Percentiles rank a stretch among this genome's conserved stretches.
Conservation (phyloP, 768 basidiomycete species). For the Roridomyces roridus region DNA sequence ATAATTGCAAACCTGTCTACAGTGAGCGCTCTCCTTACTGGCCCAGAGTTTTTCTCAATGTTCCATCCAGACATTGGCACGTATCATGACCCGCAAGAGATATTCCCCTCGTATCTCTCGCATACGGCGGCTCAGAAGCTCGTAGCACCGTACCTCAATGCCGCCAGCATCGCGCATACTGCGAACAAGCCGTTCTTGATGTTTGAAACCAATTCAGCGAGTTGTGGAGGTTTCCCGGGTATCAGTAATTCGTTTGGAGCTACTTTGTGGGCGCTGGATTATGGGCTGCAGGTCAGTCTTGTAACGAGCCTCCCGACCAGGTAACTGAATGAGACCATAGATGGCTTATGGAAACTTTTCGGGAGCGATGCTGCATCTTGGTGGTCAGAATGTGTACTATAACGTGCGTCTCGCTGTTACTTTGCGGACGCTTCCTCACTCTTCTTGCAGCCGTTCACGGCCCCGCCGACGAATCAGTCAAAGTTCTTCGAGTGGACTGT, state of each 20-base stretch:
- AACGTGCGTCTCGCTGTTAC: conserved; percentile 51
- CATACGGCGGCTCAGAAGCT: conserved; percentile 61
- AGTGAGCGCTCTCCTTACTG: neutral
- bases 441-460: conserved; percentile 47
- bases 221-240: conserved; percentile 69
- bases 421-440: neutral
- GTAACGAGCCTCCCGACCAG: conserved; percentile 22
- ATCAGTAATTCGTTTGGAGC: conserved; percentile 68
- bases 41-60: neutral
- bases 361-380: conserved; percentile 61
- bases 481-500: conserved; percentile 72
- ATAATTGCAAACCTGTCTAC: conserved; percentile 66
- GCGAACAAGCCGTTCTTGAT: conserved; percentile 60
- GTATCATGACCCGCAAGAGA: conserved; percentile 46
- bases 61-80: conserved; percentile 39
- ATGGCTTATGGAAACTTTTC: conserved; percentile 66
- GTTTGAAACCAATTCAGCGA: conserved; percentile 56
- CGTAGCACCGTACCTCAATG: conserved; percentile 57
- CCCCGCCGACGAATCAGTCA: conserved; percentile 61
- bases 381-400: conserved; percentile 72
- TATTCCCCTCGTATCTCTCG: conserved; percentile 63
- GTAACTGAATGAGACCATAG: conserved; percentile 36
- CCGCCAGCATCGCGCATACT: conserved; percentile 50
- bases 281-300: conserved; percentile 47
- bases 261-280: conserved; percentile 70